These are phyloP conservation scores for Ogataea allantospora DNA, from an alignment of 805 yeast genomes.

Conservation along the genomic window DNA sequence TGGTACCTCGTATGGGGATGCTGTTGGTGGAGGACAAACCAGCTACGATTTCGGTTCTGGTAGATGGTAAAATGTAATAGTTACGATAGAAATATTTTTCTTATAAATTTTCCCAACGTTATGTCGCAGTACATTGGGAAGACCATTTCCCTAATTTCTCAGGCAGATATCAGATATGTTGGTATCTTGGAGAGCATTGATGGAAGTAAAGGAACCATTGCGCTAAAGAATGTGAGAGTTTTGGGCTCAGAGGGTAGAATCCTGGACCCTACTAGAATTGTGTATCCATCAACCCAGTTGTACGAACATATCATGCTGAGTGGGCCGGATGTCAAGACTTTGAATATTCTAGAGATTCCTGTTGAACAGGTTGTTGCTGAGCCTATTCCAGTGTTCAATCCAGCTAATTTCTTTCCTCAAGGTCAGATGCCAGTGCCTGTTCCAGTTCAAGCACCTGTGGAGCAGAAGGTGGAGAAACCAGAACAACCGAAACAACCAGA, in stretches of 20 bases:
- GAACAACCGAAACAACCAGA: background rate
- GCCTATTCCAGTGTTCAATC: conserved; percentile 35
- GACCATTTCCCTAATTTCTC: conserved; percentile 76
- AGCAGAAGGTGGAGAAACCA: background rate
- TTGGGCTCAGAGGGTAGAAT: conserved; percentile 93
- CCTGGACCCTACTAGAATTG: conserved; percentile 64
- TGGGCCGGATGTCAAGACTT: conserved; percentile 89
- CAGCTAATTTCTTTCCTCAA: conserved; percentile 20
- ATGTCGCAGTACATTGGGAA: conserved; percentile 96
- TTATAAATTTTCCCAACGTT: conserved; percentile 3
- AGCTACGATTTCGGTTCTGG: conserved; percentile 32
- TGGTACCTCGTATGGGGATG: conserved; percentile 19
- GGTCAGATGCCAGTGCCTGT: conserved; percentile 18
- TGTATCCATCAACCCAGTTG: conserved; percentile 63
- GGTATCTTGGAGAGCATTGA: conserved; percentile 86
- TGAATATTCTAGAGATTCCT: conserved; percentile 75
- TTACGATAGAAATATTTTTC: conserved; percentile 5
- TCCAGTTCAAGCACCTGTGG: background rate
- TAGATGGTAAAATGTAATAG: conserved; percentile 30
- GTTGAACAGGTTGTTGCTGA: conserved; percentile 62
- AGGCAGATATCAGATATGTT: conserved; percentile 80
- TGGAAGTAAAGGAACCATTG: conserved; percentile 87
- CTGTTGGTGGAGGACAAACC: conserved; percentile 25
- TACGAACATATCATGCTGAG: conserved; percentile 80
- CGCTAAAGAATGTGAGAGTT: conserved; percentile 73